Conservation (phyloP, 768 basidiomycete genomes). For the Tephrocybe sp. region DNA sequence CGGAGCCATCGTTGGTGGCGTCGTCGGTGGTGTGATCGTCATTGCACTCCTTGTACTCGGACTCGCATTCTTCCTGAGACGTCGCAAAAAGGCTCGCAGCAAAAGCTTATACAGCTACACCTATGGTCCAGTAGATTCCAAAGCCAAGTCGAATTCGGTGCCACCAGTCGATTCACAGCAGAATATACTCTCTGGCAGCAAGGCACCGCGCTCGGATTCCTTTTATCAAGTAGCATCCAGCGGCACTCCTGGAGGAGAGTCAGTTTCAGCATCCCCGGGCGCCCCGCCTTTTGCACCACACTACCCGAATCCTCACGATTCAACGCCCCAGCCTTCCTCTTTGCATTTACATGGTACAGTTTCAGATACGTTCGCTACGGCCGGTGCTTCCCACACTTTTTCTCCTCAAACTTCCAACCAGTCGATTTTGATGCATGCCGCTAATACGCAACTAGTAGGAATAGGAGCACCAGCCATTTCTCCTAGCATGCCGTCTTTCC, state of each 20-base stretch:
- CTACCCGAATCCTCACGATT: background rate
- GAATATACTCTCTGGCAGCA: too few species aligned
- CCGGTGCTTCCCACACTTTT: too few species aligned
- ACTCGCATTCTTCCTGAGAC: background rate
- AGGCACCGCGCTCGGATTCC: too few species aligned
- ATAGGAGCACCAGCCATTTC: background rate
- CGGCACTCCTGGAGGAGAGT: too few species aligned
- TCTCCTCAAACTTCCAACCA: too few species aligned
- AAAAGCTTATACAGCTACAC: background rate
- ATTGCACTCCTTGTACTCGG: background rate
- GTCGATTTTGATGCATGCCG: too few species aligned
- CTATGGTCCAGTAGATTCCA: background rate
- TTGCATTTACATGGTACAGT: background rate
- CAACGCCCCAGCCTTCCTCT: background rate
- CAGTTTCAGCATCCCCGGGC: background rate
- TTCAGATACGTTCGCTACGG: too few species aligned
- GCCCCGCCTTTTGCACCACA: background rate
- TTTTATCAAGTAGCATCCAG: too few species aligned
- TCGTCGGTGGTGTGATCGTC: background rate
- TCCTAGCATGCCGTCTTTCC: background rate
- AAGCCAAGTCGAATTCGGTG: background rate
- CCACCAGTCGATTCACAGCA: too few species aligned
- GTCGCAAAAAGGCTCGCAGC: background rate
- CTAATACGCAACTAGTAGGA: too few species aligned
- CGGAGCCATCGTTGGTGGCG: background rate